Base-by-base conservation (phyloP, 2,329 filamentous ascomycete species). In the Ophiostoma pallidulum region DNA sequence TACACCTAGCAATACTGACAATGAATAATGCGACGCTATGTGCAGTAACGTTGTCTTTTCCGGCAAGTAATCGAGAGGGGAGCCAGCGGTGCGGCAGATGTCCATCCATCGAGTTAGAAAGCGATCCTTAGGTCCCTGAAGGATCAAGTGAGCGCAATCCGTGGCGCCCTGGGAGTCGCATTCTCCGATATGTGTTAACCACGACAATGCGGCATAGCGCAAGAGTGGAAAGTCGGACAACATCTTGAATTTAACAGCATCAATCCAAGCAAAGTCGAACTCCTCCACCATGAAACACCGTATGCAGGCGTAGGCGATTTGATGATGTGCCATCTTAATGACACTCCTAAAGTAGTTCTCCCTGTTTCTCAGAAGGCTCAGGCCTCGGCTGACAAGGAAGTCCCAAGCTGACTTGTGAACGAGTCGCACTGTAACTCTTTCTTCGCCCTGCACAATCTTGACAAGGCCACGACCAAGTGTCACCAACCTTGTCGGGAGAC, bases 371-470 rank as follows among this genome's bases (percentile, higher is more conserved):
- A 32, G 29, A n/a, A 32, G 7, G 4, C 7, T 4, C 29, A 32
- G 9, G 29, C 9, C 9, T 13, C 29, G 6, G 29, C 4, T 4
- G 14, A 32, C 29, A 0, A 76, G 59, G 39, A 70, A 75, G 9
- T 75, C 71, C 1, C 64, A 56, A 0, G 75, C 70, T 0, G 72
- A 73, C 52, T 75, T 69, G 33, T 76, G 72, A 5, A 76, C 75
- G 55, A 76, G n/a, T n/a, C n/a, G n/a, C n/a, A 78, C 49, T 77
- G 74, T 0, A 76, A n/a, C 4, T 4, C 7, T 4, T 4, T 32
- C 29, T 12, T 4, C 29, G 14, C 14, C 7, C 12, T 32, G 9
- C 9, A 32, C 29, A 14, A n/a, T 12, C 29, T 32, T 12, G 12
- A 14, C 29, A 6, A 32, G 29, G 29, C 14, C 14, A 13, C 14